phyloP scores from a whole-genome alignment of 352 stramenopile genomes.

The Phytopythium montanum region DNA sequence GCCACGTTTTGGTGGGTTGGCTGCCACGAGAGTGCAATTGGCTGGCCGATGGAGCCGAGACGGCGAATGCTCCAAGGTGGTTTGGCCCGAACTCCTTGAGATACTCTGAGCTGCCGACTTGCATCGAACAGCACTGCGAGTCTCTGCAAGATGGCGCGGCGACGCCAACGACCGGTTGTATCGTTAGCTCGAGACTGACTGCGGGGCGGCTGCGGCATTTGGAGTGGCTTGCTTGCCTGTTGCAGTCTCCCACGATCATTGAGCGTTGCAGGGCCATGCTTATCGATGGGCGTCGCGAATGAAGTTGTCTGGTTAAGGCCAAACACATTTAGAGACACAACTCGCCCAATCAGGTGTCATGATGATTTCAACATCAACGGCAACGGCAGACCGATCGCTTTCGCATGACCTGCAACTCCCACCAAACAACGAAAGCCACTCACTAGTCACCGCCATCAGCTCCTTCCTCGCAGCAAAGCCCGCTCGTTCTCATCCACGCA shows the following conservation, averaged over 20 bases:
- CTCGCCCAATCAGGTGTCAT: background rate
- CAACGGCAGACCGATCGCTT: background rate
- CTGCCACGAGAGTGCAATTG: background rate
- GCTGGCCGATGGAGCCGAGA: background rate
- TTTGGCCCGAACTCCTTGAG: background rate
- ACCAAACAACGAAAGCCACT: background rate
- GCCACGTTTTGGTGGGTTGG: background rate
- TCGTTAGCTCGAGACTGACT: too few species aligned
- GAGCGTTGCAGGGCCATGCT: background rate
- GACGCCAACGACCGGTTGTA: too few species aligned
- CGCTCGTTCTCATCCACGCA: background rate
- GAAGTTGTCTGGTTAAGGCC: background rate
- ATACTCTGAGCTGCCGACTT: too few species aligned
- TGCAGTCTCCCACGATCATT: background rate
- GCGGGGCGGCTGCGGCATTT: too few species aligned
- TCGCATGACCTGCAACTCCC: background rate
- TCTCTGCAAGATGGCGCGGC: too few species aligned
- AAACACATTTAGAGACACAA: background rate
- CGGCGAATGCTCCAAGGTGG: background rate
- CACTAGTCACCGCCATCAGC: background rate
- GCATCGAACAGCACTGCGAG: too few species aligned
- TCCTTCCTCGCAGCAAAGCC: background rate
- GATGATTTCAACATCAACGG: background rate
- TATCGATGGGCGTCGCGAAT: background rate
- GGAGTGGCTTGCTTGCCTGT: too few species aligned